phyloP scores from a whole-genome alignment of 768 basidiomycete species.

The Boletus pseudo-olivaceus region DNA sequence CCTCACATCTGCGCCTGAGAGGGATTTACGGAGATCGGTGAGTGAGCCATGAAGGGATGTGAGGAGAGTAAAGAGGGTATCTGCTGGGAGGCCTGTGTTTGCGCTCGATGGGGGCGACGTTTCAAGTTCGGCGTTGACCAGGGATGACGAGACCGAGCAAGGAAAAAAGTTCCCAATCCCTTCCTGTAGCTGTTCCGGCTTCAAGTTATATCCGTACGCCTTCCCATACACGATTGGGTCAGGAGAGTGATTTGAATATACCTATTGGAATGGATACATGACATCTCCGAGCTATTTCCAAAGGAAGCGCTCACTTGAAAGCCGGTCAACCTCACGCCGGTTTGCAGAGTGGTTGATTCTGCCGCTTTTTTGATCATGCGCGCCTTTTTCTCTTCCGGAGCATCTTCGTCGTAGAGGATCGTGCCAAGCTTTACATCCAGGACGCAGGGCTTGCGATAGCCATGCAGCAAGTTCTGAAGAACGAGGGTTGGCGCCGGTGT shows the following conservation, averaged over 20 bases:
- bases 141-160: constrained; percentile 27
- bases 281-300: not conserved
- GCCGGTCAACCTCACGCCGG: constrained; percentile 82
- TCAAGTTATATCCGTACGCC: constrained; percentile 75
- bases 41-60: constrained; percentile 50
- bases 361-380: constrained; percentile 73
- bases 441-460: constrained; percentile 78
- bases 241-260: constrained; percentile 60
- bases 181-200: constrained; percentile 62
- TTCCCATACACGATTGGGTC: constrained; percentile 65
- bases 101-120: constrained; percentile 5
- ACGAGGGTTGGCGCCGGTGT: constrained; percentile 62
- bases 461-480: constrained; percentile 74
- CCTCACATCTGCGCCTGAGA: constrained; percentile 60
- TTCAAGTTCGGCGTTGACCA: constrained; percentile 4
- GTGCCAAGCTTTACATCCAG: constrained; percentile 94
- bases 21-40: constrained; percentile 44
- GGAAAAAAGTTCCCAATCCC: constrained; percentile 83
- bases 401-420: constrained; percentile 69
- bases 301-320: constrained; percentile 71
- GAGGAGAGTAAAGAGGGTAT: constrained; percentile 57
- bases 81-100: constrained; percentile 50
- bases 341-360: constrained; percentile 67
- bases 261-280: constrained; percentile 40
- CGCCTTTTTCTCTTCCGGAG: constrained; percentile 67